Percentiles rank a stretch among this genome's conserved stretches.
phyloP scores from a whole-genome alignment of 2,329 filamentous ascomycete species.

The Cephalotrichum gorgonifer region DNA sequence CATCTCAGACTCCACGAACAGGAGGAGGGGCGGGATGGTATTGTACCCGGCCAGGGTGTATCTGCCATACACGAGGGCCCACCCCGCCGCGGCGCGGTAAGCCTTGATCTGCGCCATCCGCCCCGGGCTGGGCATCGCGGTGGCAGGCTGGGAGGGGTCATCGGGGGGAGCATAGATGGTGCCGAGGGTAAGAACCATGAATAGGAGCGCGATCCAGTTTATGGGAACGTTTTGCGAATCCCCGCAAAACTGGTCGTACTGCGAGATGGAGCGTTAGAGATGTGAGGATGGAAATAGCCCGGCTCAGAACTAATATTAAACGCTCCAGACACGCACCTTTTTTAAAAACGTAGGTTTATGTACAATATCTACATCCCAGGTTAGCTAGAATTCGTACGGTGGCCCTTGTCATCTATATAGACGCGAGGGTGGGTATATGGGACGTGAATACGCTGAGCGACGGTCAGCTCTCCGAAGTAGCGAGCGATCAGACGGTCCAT shows the following conservation, averaged over 20 bases:
- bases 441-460: constrained; percentile 38
- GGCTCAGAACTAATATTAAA: no score
- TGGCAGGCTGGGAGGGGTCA: constrained; percentile 16
- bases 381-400: constrained; percentile 6
- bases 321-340: constrained; percentile 24
- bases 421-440: background rate
- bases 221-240: constrained; percentile 26
- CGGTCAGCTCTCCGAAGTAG: constrained; percentile 43
- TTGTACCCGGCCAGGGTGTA: constrained; percentile 37
- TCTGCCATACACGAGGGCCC: constrained; percentile 38
- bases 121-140: background rate
- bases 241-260: constrained; percentile 40
- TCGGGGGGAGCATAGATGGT: constrained; percentile 31
- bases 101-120: constrained; percentile 31
- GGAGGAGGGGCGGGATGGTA: constrained; percentile 39
- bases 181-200: constrained; percentile 32
- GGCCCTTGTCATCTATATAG: background rate
- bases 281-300: no score
- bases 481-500: constrained; percentile 39
- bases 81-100: constrained; percentile 39
- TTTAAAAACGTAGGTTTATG: constrained; percentile 42
- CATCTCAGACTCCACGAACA: constrained; percentile 45
- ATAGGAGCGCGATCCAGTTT: constrained; percentile 41
- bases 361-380: constrained; percentile 29
- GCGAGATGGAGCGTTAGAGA: no score